Conservation (phyloP, 306 rosid species). For the Gillenia trifoliata region DNA sequence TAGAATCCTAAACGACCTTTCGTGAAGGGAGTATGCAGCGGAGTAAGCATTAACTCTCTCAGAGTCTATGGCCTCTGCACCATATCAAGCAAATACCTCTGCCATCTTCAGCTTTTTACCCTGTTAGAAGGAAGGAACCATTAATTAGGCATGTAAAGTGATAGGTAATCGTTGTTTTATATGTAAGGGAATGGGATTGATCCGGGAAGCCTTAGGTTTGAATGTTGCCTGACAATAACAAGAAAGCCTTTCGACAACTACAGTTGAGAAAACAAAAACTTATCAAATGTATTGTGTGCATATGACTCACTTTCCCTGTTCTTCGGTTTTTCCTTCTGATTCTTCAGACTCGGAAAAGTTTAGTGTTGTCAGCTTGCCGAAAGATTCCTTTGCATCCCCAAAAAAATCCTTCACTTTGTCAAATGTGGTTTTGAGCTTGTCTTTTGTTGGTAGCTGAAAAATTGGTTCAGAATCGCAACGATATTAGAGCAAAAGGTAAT, state of each 20-base stretch:
- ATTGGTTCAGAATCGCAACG: constrained; percentile 20
- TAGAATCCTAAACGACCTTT: constrained; percentile 22
- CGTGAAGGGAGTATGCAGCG: constrained; percentile 13
- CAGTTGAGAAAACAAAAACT: neutral
- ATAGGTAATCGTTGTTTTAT: neutral
- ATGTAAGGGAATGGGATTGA: neutral
- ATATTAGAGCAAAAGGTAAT: neutral
- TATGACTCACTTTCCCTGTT: constrained; percentile 63
- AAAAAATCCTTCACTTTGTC: constrained; percentile 87
- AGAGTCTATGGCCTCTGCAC: constrained; percentile 19
- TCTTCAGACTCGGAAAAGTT: constrained; percentile 36
- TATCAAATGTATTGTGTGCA: neutral
- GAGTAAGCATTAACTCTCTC: constrained; percentile 12
- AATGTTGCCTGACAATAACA: neutral
- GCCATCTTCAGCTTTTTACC: constrained; percentile 37
- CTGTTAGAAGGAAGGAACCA: constrained; percentile 29
- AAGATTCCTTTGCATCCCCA: constrained; percentile 85
- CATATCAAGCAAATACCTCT: constrained; percentile 22
- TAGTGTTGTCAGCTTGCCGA: constrained; percentile 63
- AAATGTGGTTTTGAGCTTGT: constrained; percentile 66
- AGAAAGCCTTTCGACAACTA: neutral
- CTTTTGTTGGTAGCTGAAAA: constrained; percentile 80
- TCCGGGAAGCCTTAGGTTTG: neutral
- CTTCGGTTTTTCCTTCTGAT: constrained; percentile 33
- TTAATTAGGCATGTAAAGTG: constrained; percentile 6